Percentiles rank a stretch among this genome's conserved stretches.
These are phyloP conservation scores for Mortierella sp. DNA, from an alignment of 371 early-diverging fungal genomes.

Conservation along the genomic window DNA sequence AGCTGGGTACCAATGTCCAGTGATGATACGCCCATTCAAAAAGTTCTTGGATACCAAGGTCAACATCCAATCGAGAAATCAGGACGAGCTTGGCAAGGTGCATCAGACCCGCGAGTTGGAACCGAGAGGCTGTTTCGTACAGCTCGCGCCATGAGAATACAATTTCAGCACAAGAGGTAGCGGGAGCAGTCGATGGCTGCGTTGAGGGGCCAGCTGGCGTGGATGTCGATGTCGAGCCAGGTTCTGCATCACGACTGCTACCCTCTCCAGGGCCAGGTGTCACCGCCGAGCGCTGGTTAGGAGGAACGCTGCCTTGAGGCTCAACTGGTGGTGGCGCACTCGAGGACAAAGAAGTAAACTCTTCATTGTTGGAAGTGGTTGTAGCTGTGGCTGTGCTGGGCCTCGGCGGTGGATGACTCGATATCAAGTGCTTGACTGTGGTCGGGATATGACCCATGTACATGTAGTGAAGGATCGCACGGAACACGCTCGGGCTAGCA, in stretches of 20 bases:
- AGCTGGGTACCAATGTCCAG: conserved; percentile 27
- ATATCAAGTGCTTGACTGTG: background rate
- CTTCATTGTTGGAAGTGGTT: background rate
- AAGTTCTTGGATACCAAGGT: conserved; percentile 24
- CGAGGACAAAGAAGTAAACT: too few species aligned
- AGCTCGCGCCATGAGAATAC: conserved; percentile 45
- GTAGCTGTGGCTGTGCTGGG: background rate
- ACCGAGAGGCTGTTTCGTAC: conserved; percentile 20
- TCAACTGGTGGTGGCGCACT: too few species aligned
- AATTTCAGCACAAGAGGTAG: background rate
- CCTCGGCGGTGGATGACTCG: background rate
- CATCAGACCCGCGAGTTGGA: conserved; percentile 26
- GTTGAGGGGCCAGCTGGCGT: background rate
- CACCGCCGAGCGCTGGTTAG: too few species aligned
- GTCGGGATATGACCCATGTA: conserved; percentile 44
- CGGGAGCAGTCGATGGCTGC: background rate
- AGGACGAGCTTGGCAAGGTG: conserved; percentile 30
- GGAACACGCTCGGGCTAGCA: conserved; percentile 17
- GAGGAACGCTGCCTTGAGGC: too few species aligned
- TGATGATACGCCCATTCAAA: conserved; percentile 44
- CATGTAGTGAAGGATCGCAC: conserved; percentile 42
- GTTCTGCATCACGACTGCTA: too few species aligned
- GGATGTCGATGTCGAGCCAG: background rate
- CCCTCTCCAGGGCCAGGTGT: too few species aligned
- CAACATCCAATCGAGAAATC: conserved; percentile 12